Conservation (phyloP, 2,329 filamentous ascomycete genomes). For the Fusarium udum region DNA sequence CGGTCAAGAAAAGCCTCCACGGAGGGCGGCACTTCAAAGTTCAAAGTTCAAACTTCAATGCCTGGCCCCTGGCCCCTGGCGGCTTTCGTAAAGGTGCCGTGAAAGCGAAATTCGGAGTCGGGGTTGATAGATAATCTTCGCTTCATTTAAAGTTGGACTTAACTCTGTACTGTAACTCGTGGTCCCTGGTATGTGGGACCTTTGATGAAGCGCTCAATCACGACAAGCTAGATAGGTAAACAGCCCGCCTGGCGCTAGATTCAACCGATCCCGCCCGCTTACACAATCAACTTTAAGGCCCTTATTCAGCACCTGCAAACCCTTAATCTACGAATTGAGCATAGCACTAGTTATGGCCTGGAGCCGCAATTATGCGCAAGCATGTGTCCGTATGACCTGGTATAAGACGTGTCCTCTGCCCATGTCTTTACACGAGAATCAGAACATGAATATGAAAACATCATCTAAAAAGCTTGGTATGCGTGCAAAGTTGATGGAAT, state of each 20-base stretch:
- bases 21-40: conserved; percentile 13
- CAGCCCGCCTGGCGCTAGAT: background rate
- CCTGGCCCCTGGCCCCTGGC: background rate
- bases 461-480: background rate
- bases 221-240: conserved; percentile 8
- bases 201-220: background rate
- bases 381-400: background rate
- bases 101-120: conserved; percentile 15
- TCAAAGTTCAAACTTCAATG: background rate
- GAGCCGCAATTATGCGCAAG: background rate
- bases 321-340: background rate
- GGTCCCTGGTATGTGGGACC: conserved; percentile 15
- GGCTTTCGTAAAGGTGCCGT: background rate
- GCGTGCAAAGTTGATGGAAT: background rate
- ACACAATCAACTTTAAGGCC: conserved; percentile 8
- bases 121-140: conserved; percentile 1
- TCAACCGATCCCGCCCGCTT: conserved; percentile 27
- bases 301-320: conserved; percentile 7
- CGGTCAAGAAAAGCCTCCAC: background rate
- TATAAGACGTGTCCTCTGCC: background rate
- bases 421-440: background rate
- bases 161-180: background rate
- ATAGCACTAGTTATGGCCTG: background rate
- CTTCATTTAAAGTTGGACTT: conserved; percentile 5
- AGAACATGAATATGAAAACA: background rate